Conservation (phyloP, 495 filamentous ascomycete genomes). For the Penicillium salamii region DNA sequence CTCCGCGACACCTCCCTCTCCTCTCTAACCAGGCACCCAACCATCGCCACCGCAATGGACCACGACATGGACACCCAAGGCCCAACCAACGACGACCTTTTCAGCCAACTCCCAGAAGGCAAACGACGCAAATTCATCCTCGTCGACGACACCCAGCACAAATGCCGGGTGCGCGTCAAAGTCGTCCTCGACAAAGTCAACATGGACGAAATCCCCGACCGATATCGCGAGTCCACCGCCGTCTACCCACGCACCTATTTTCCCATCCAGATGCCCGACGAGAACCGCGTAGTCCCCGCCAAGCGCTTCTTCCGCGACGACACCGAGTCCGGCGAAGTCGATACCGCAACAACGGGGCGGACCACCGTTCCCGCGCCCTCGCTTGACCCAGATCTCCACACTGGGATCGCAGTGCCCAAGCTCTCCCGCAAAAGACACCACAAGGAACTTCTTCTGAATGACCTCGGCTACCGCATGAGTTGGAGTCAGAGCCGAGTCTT, state of each 20-base stretch:
- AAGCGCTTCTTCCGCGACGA: conserved; percentile 66
- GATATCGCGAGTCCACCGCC: conserved; percentile 80
- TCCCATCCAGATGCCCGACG: conserved; percentile 79
- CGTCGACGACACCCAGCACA: conserved; percentile 81
- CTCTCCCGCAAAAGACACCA: conserved; percentile 61
- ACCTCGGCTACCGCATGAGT: conserved; percentile 89
- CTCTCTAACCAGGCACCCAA: conserved; percentile 42
- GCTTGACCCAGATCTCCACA: conserved; percentile 61
- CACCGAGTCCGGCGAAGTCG: conserved; percentile 49
- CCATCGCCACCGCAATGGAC: conserved; percentile 35
- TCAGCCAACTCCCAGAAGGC: conserved; percentile 78
- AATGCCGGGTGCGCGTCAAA: conserved; percentile 75
- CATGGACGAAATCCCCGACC: conserved; percentile 91
- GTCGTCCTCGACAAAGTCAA: conserved; percentile 85
- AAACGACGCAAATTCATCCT: conserved; percentile 96
- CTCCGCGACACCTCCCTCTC: conserved; percentile 64
- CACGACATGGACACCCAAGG: conserved; percentile 43
- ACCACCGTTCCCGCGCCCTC: conserved; percentile 69
- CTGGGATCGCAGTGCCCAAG: conserved; percentile 68
- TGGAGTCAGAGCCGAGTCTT: conserved; percentile 93
- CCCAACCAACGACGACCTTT: conserved; percentile 61
- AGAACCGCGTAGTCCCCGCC: conserved; percentile 58
- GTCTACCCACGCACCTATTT: conserved; percentile 91
- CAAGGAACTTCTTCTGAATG: conserved; percentile 85
- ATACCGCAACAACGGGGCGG: conserved; percentile 44